Percentiles rank a stretch among this genome's conserved stretches.
Conservation (phyloP, 2,329 filamentous ascomycete species). For the Fusarium nelsonii region DNA sequence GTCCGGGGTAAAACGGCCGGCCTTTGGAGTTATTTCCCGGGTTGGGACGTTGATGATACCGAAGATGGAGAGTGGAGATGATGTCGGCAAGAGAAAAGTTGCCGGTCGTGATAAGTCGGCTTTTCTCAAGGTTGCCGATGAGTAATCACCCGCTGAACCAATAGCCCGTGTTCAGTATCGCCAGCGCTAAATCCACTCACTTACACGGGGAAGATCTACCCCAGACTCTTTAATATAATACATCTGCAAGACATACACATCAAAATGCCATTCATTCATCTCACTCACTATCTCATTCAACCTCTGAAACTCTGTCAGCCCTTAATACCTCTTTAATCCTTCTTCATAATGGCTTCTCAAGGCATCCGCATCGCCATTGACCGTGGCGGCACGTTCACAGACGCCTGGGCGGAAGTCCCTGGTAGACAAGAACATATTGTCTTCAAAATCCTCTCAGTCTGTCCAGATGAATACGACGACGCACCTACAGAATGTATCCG, state of each 20-base stretch:
- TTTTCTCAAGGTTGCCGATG: slow-evolving; percentile 22
- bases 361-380: slow-evolving; percentile 49
- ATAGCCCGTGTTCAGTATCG: neutral
- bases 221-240: slow-evolving; percentile 30
- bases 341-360: slow-evolving; percentile 35
- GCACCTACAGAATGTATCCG: slow-evolving; percentile 80
- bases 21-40: slow-evolving; percentile 5
- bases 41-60: slow-evolving; percentile 7
- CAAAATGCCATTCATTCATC: slow-evolving; percentile 4
- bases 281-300: neutral
- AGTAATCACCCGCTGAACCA: slow-evolving; percentile 16
- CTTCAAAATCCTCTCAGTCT: slow-evolving; percentile 59
- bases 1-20: slow-evolving; percentile 35
- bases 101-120: slow-evolving; percentile 22
- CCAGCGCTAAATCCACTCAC: slow-evolving; percentile 11
- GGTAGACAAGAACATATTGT: slow-evolving; percentile 42
- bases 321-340: neutral
- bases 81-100: slow-evolving; percentile 18
- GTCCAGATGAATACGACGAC: slow-evolving; percentile 78
- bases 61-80: slow-evolving; percentile 22
- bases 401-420: slow-evolving; percentile 44
- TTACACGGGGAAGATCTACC: slow-evolving; percentile 9
- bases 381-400: slow-evolving; percentile 49
- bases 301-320: neutral
- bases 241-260: slow-evolving; percentile 22